Conservation (phyloP, 2,329 filamentous ascomycete species). For the Ophiostoma ips region DNA sequence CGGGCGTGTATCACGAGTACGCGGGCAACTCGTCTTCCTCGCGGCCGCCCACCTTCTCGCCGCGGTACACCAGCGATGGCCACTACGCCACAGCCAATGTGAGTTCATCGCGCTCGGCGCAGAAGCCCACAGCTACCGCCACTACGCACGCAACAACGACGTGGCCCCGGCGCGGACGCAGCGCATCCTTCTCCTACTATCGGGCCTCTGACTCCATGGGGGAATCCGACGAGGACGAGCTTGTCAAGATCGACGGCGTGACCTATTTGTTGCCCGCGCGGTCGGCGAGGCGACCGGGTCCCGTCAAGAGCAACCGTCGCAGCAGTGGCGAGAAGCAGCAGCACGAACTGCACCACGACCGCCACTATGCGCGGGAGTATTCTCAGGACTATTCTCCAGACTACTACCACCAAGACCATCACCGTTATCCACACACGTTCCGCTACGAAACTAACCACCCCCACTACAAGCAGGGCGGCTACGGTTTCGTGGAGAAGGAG, state of each 20-base stretch:
- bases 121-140: slow-evolving; percentile 21
- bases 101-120: slow-evolving; percentile 38
- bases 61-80: slow-evolving; percentile 47
- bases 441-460: slow-evolving; percentile 45
- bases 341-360: not conserved
- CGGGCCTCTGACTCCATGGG: slow-evolving; percentile 44
- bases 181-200: slow-evolving; percentile 41
- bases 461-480: slow-evolving; percentile 35
- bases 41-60: slow-evolving; percentile 38
- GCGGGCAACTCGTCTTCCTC: slow-evolving; percentile 22
- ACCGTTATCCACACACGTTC: slow-evolving; percentile 16
- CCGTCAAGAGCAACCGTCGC: slow-evolving; percentile 18
- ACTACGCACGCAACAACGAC: slow-evolving; percentile 22
- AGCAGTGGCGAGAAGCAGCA: slow-evolving; percentile 9
- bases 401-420: not conserved
- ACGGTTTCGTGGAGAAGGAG: slow-evolving; percentile 21
- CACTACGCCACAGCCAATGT: slow-evolving; percentile 53
- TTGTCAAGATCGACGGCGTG: slow-evolving; percentile 37
- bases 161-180: slow-evolving; percentile 37
- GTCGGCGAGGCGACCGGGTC: slow-evolving; percentile 24
- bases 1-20: slow-evolving; percentile 25
- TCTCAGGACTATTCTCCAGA: not conserved
- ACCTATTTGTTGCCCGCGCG: slow-evolving; percentile 39
- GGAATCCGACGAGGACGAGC: slow-evolving; percentile 52
- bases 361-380: slow-evolving; percentile 4